A percentile compares a stretch with the other conserved stretches of the same genome.
These are phyloP conservation scores for Colletotrichum sp. DNA, from an alignment of 2,329 filamentous ascomycete genomes.

Conservation along the genomic window DNA sequence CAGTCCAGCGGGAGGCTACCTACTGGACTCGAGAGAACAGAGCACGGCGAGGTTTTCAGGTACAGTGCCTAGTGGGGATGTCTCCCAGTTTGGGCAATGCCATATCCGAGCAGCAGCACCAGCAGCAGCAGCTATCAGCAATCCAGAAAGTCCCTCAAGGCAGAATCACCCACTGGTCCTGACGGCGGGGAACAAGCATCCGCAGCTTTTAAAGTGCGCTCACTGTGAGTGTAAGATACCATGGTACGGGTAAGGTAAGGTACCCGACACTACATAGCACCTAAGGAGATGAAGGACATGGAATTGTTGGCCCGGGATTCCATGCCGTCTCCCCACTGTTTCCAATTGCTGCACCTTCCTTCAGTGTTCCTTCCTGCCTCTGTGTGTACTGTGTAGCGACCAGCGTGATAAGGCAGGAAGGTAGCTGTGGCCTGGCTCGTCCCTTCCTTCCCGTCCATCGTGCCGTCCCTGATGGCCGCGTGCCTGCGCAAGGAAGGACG, in stretches of 20 bases:
- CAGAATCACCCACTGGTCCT: neutral
- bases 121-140: neutral
- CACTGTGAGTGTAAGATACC: neutral
- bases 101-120: neutral
- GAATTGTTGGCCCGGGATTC: neutral
- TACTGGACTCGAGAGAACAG: neutral
- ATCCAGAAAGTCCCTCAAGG: neutral
- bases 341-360: neutral
- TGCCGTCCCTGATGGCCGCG: neutral
- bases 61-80: neutral
- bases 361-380: neutral
- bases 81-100: neutral
- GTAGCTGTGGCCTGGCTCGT: neutral
- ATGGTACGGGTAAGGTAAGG: neutral
- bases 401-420: neutral
- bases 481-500: neutral
- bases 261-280: neutral
- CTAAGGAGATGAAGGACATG: neutral
- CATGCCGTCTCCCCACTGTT: neutral
- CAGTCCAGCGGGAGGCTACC: neutral
- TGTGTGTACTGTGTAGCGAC: neutral
- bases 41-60: neutral
- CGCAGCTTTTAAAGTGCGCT: neutral
- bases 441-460: constrained; percentile 12
- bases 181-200: neutral